Evolutionary conservation across 805 yeast genomes (phyloP).

Genomic region (Candida sakaeoensis): DNA sequence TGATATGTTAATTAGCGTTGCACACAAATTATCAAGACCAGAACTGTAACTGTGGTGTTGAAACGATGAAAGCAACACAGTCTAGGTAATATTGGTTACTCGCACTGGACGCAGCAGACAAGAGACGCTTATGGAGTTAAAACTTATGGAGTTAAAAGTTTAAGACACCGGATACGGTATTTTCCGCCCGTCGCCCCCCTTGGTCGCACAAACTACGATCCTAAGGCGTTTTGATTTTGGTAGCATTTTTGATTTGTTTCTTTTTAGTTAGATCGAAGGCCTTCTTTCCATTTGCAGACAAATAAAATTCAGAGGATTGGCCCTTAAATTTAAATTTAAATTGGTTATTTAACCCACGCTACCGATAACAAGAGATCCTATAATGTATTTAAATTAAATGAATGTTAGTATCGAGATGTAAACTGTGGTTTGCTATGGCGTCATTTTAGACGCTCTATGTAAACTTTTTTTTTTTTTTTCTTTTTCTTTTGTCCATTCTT

Average conservation of each 20-base stretch:
- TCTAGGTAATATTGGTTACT: not conserved
- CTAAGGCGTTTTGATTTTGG: not conserved
- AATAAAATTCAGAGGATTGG: not conserved
- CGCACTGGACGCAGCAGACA: not conserved
- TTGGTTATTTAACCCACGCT: not conserved
- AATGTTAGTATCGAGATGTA: too few relatives aligned
- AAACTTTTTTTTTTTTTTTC: not conserved
- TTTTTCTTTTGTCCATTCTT: not conserved
- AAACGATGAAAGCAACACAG: not conserved
- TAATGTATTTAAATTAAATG: not conserved
- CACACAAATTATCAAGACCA: too few relatives aligned
- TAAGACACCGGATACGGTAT: not conserved
- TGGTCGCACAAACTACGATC: not conserved
- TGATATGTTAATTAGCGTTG: too few relatives aligned
- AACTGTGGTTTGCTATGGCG: constrained; percentile 7
- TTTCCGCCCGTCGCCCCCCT: not conserved
- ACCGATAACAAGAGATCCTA: too few relatives aligned
- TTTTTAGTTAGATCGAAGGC: too few relatives aligned
- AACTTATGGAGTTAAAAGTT: not conserved
- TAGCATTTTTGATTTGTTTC: too few relatives aligned
- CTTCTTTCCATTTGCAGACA: not conserved
- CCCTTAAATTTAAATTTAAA: not conserved
- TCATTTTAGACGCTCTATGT: not conserved
- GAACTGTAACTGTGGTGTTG: constrained; percentile 1
- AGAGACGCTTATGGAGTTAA: not conserved